phyloP scores from a whole-genome alignment of 2,329 filamentous ascomycete species.

The Aspergillus ruber region DNA sequence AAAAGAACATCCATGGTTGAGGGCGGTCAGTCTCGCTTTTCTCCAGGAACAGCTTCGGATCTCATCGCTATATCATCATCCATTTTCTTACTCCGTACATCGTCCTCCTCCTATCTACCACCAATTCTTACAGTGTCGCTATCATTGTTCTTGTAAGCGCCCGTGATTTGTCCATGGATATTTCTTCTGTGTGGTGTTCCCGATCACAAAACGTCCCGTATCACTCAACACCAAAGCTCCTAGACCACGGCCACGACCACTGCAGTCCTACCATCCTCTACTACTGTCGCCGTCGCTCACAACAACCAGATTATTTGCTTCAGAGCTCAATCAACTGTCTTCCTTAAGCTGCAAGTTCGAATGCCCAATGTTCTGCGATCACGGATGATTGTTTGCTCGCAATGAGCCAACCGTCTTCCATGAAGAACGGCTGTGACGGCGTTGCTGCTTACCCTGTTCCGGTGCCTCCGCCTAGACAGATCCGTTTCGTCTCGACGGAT shows the following conservation, averaged over 20 bases:
- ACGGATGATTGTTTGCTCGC: conserved; percentile 31
- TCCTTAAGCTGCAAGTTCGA: conserved; percentile 9
- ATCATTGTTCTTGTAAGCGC: background rate
- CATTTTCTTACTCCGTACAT: background rate
- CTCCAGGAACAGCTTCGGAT: background rate
- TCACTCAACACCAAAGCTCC: conserved; percentile 3
- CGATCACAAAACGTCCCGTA: conserved; percentile 10
- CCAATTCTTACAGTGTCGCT: background rate
- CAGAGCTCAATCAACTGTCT: conserved; percentile 1
- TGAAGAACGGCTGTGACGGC: conserved; percentile 29
- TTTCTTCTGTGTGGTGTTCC: conserved; percentile 11
- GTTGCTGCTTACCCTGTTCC: conserved; percentile 22
- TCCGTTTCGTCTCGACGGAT: conserved; percentile 76
- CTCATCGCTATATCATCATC: background rate
- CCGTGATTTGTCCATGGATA: conserved; percentile 14
- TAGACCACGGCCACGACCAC: background rate
- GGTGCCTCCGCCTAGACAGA: conserved; percentile 35
- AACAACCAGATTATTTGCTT: conserved; percentile 4
- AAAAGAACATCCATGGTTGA: background rate
- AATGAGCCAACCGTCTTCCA: conserved; percentile 34
- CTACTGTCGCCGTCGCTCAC: conserved; percentile 1
- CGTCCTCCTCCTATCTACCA: background rate
- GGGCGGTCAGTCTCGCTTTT: background rate
- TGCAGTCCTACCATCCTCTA: background rate
- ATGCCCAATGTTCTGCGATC: conserved; percentile 28